phyloP scores from a whole-genome alignment of 2,329 filamentous ascomycete species.

The Neofusicoccum sp. region DNA sequence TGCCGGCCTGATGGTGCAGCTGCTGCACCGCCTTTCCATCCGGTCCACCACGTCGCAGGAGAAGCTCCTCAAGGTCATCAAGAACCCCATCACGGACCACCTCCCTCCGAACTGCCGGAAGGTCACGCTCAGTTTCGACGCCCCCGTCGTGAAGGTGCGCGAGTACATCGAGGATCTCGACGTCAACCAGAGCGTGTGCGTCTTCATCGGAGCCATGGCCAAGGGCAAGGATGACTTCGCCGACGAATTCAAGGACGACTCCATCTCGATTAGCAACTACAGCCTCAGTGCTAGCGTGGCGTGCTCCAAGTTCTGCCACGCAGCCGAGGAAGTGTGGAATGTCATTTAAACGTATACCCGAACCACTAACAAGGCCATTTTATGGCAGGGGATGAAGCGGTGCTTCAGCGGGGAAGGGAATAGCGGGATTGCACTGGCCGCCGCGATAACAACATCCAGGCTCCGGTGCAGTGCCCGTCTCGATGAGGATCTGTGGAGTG shows the following conservation, averaged over 20 bases:
- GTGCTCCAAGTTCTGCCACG: conserved; percentile 99
- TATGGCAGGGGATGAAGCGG: conserved; percentile 2
- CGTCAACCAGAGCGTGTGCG: conserved; percentile 88
- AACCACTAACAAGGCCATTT: neutral
- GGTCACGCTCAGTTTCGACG: conserved; percentile 93
- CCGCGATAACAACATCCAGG: conserved; percentile 73
- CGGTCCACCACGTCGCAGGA: conserved; percentile 95
- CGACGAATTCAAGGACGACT: conserved; percentile 90
- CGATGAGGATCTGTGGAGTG: conserved; percentile 64
- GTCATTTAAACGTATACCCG: conserved; percentile 65
- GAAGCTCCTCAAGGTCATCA: conserved; percentile 95
- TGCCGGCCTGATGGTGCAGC: conserved; percentile 96
- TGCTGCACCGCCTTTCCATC: conserved; percentile 92
- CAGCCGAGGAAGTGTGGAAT: conserved; percentile 93
- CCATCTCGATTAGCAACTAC: conserved; percentile 98
- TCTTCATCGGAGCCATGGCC: conserved; percentile 98
- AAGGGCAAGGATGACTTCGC: conserved; percentile 96
- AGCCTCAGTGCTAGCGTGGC: conserved; percentile 95
- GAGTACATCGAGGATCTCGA: conserved; percentile 82
- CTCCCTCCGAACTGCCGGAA: conserved; percentile 96
- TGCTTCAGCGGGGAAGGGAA: conserved; percentile 17
- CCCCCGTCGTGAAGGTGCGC: conserved; percentile 78
- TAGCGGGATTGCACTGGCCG: conserved; percentile 31
- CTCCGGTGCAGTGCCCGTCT: conserved; percentile 44
- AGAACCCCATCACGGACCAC: conserved; percentile 96